These are phyloP conservation scores for Lachnum nothofagi DNA, from an alignment of 2,329 filamentous ascomycete genomes.

Conservation along the genomic window DNA sequence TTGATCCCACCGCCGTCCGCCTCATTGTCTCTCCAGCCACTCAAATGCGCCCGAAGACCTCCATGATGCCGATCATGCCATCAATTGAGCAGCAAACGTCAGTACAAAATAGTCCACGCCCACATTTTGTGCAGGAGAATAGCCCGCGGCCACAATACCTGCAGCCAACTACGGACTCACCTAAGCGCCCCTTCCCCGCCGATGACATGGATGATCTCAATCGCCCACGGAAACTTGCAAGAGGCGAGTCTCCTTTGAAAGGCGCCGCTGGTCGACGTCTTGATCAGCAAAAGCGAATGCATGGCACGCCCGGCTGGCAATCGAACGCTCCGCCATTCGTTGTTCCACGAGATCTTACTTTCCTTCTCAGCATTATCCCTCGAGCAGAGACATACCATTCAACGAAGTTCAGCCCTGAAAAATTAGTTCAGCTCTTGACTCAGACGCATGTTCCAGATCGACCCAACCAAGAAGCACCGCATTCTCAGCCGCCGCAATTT, in stretches of 20 bases:
- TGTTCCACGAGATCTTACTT: conserved; percentile 63
- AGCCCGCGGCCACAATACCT: conserved; percentile 32
- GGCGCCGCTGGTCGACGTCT: conserved; percentile 80
- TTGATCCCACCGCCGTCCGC: conserved; percentile 76
- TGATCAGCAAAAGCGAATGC: conserved; percentile 60
- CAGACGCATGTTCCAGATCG: conserved; percentile 62
- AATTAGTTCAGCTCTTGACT: conserved; percentile 68
- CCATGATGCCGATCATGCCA: conserved; percentile 39
- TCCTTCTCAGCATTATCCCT: conserved; percentile 59
- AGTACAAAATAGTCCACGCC: conserved; percentile 34
- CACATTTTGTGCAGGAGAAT: conserved; percentile 28
- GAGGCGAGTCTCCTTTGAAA: conserved; percentile 90
- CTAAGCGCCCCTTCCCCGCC: conserved; percentile 37
- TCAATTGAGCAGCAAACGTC: conserved; percentile 49
- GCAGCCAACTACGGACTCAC: conserved; percentile 32
- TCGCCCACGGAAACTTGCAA: conserved; percentile 77
- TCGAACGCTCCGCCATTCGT: conserved; percentile 49
- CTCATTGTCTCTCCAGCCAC: conserved; percentile 76
- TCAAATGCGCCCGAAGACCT: conserved; percentile 63
- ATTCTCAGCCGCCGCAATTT: conserved; percentile 20
- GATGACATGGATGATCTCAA: conserved; percentile 68
- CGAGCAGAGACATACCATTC: conserved; percentile 63
- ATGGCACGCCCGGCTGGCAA: conserved; percentile 35
- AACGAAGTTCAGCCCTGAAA: conserved; percentile 63
- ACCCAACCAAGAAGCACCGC: conserved; percentile 46